Conservation (phyloP, 768 basidiomycete genomes). For the Russula compacta region DNA sequence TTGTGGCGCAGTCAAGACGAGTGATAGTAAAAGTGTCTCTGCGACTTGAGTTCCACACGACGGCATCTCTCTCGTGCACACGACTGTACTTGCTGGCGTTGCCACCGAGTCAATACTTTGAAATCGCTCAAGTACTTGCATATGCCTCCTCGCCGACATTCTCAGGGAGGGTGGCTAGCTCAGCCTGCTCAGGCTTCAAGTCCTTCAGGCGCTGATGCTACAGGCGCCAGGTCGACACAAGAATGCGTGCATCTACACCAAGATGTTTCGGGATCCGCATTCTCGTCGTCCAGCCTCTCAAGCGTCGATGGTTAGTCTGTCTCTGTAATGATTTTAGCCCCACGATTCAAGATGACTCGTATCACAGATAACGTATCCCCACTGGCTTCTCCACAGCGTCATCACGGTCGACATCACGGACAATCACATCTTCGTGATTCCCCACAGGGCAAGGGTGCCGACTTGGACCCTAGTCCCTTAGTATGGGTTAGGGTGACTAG, state of each 20-base stretch:
- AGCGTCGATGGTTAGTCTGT: conserved; percentile 5
- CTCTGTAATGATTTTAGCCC: neutral
- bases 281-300: neutral
- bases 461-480: conserved; percentile 1
- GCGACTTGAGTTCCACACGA: neutral
- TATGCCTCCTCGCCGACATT: neutral
- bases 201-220: neutral
- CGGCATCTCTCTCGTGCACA: neutral
- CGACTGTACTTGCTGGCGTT: neutral
- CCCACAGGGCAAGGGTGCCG: neutral
- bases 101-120: neutral
- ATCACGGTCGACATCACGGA: neutral
- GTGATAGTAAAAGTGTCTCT: no score
- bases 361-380: conserved; percentile 22
- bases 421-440: neutral
- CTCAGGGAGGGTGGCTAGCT: neutral
- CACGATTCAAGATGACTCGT: neutral
- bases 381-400: neutral
- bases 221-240: neutral
- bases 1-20: no score
- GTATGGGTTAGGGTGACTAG: conserved; percentile 42
- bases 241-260: neutral
- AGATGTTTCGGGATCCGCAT: neutral
- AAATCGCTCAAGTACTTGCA: neutral
- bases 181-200: no score